A percentile compares a stretch with the other conserved stretches of the same genome.
Evolutionary conservation across 2,329 filamentous ascomycete species (phyloP).

Genomic region (Colletotrichum australisinense): DNA sequence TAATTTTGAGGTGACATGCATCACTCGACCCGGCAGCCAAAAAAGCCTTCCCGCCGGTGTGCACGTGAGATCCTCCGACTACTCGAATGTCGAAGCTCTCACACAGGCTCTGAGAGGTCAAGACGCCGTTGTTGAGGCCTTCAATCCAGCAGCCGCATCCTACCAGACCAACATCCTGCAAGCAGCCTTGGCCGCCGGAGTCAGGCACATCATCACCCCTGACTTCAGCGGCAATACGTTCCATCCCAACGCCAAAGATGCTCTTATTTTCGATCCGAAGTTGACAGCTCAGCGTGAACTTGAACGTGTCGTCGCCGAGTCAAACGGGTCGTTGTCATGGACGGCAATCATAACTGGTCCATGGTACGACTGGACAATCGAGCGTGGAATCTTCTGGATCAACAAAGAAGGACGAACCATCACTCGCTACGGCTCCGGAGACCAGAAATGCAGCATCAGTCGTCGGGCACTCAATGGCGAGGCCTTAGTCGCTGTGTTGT

Average conservation of each 20-base stretch:
- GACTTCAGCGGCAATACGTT: constrained; percentile 40
- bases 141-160: constrained; percentile 38
- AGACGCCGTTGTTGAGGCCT: constrained; percentile 46
- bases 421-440: constrained; percentile 27
- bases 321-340: constrained; percentile 31
- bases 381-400: constrained; percentile 37
- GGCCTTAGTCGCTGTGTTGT: constrained; percentile 27
- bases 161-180: constrained; percentile 37
- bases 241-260: constrained; percentile 28
- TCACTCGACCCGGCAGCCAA: background rate
- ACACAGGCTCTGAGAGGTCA: constrained; percentile 44
- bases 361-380: constrained; percentile 39
- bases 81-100: constrained; percentile 51
- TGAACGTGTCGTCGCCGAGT: constrained; percentile 14
- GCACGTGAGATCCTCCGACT: constrained; percentile 54
- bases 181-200: constrained; percentile 35
- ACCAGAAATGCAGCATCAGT: constrained; percentile 27
- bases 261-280: constrained; percentile 35
- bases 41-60: constrained; percentile 46
- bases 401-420: constrained; percentile 25
- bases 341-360: constrained; percentile 38
- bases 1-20: background rate
- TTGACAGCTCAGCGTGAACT: constrained; percentile 40
- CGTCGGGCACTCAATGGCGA: constrained; percentile 22
- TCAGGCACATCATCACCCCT: constrained; percentile 37